phyloP scores from a whole-genome alignment of 169 alveolate species.

The Plasmodium knowlesi region DNA sequence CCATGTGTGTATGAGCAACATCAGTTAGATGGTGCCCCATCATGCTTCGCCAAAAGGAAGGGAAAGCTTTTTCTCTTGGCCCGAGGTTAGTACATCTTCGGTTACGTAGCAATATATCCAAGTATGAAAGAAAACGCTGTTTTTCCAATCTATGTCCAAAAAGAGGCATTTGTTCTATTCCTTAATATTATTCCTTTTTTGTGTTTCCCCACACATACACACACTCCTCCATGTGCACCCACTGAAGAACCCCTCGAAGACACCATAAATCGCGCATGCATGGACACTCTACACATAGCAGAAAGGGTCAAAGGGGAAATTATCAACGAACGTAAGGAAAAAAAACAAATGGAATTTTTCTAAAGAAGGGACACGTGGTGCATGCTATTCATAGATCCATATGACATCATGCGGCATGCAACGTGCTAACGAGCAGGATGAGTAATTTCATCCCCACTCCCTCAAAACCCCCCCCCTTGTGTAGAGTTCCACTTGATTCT shows the following conservation, averaged over 20 bases:
- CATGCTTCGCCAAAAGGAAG: conserved; percentile 6
- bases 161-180: not conserved
- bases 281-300: conserved; percentile 23
- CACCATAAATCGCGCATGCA: not conserved
- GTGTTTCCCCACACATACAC: not conserved
- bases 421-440: not conserved
- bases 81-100: conserved; percentile 7
- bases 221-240: not conserved
- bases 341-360: not conserved
- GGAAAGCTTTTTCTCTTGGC: conserved; percentile 22
- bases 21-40: conserved; percentile 2
- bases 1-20: not conserved
- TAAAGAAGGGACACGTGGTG: not conserved
- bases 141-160: not conserved
- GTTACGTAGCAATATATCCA: not conserved
- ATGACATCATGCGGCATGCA: not conserved
- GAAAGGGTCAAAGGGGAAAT: conserved; percentile 29
- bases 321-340: conserved; percentile 37
- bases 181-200: not conserved
- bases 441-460: not conserved
- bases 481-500: conserved; percentile 31
- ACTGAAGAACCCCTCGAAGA: conserved; percentile 19
- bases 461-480: not conserved
- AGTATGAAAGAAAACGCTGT: not conserved
- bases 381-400: not conserved